phyloP scores from a whole-genome alignment of 2,329 filamentous ascomycete species.

The Xylariaceae sp. region DNA sequence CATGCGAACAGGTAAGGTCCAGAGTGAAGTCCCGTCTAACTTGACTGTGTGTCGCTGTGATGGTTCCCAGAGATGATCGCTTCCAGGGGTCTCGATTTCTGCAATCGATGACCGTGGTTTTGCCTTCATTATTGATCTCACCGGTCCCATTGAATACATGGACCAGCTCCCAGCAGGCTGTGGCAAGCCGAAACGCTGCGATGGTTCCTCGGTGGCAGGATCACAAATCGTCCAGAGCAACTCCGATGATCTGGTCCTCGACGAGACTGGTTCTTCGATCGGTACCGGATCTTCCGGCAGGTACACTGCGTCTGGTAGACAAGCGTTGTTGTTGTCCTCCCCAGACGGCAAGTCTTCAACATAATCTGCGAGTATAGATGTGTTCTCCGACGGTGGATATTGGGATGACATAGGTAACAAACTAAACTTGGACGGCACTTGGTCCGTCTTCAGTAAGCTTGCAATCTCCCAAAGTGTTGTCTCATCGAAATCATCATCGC shows the following conservation, averaged over 20 bases:
- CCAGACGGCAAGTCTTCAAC: conserved; percentile 30
- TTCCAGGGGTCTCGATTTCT: conserved; percentile 31
- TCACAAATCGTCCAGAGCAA: too few species aligned
- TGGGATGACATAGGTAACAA: conserved; percentile 39
- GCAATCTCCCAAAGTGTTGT: conserved; percentile 64
- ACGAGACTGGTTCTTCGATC: conserved; percentile 19
- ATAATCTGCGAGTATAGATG: conserved; percentile 34
- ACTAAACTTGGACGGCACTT: conserved; percentile 52
- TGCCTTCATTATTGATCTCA: not conserved
- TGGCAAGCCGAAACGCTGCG: conserved; percentile 23
- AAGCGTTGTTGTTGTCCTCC: conserved; percentile 23
- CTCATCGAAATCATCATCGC: conserved; percentile 58
- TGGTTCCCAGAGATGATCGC: conserved; percentile 36
- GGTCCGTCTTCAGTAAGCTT: conserved; percentile 51
- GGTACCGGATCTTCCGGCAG: conserved; percentile 26
- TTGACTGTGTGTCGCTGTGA: not conserved
- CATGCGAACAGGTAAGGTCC: not conserved
- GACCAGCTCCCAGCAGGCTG: conserved; percentile 30
- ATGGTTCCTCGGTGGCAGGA: not conserved
- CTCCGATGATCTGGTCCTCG: too few species aligned
- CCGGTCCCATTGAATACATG: not conserved
- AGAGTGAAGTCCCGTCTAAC: not conserved
- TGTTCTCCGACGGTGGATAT: conserved; percentile 12
- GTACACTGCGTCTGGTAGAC: conserved; percentile 21
- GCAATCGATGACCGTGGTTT: not conserved